phyloP scores from a whole-genome alignment of 257 asterid species.

The Solanum ossicruentum region DNA sequence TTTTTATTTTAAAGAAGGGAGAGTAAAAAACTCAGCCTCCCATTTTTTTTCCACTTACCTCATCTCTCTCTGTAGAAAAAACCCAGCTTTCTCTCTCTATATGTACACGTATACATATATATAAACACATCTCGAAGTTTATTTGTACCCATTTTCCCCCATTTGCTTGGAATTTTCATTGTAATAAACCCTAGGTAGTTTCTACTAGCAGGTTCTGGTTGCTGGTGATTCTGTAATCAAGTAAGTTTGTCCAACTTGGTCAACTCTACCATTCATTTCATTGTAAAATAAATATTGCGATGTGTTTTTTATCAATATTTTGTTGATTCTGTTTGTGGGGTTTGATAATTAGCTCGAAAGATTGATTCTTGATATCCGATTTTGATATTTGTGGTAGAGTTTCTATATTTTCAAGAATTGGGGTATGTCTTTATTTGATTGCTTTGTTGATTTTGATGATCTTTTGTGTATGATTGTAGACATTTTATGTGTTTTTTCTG shows the following conservation, averaged over 20 bases:
- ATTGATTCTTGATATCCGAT: background rate
- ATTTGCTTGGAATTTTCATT: background rate
- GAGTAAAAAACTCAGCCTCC: background rate
- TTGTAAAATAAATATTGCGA: background rate
- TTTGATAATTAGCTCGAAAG: background rate
- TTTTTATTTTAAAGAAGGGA: background rate
- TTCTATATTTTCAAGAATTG: background rate
- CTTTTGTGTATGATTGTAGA: background rate
- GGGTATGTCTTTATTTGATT: background rate
- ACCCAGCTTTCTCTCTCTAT: background rate
- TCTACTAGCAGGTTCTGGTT: conserved; percentile 4
- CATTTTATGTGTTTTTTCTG: background rate
- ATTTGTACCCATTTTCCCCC: background rate
- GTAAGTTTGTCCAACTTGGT: background rate
- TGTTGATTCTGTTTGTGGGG: background rate
- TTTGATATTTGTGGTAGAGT: background rate
- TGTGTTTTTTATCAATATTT: background rate
- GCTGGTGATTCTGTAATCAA: background rate
- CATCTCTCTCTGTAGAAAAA: background rate
- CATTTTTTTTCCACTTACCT: background rate
- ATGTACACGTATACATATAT: background rate
- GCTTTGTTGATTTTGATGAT: background rate
- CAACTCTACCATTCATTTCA: conserved; percentile 4
- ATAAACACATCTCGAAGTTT: background rate
- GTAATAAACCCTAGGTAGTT: background rate